Conservation (phyloP, 2,329 filamentous ascomycete genomes). For the Didymosphaeria variabile region DNA sequence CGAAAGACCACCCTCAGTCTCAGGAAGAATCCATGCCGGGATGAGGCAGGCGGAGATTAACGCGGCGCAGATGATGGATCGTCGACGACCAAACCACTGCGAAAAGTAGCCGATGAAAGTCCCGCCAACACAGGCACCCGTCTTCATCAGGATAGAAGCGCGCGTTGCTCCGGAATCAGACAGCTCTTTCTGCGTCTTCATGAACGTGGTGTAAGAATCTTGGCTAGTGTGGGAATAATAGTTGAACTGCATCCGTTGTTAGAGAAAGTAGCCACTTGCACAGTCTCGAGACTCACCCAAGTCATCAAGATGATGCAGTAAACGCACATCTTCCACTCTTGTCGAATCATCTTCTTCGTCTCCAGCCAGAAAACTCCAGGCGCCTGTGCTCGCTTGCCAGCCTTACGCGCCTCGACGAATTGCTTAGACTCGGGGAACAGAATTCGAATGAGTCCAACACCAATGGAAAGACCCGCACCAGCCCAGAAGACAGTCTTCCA, state of each 20-base stretch:
- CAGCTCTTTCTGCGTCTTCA: conserved; percentile 76
- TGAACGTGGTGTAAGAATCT: conserved; percentile 83
- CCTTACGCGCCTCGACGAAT: conserved; percentile 74
- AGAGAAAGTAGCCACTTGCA: not conserved
- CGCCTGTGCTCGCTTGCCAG: conserved; percentile 60
- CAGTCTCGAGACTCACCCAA: conserved; percentile 53
- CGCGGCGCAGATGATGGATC: conserved; percentile 70
- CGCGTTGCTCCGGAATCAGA: conserved; percentile 70
- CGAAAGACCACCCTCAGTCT: conserved; percentile 67
- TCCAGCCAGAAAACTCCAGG: conserved; percentile 71
- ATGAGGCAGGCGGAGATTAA: conserved; percentile 70
- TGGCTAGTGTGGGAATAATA: conserved; percentile 80
- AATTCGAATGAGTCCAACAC: conserved; percentile 72
- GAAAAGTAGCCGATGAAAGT: conserved; percentile 77
- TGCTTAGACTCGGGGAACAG: conserved; percentile 78
- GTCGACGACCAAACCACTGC: conserved; percentile 77
- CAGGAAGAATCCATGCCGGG: conserved; percentile 75
- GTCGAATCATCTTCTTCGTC: conserved; percentile 70
- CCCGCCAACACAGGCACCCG: conserved; percentile 77
- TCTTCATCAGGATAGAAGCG: conserved; percentile 85
- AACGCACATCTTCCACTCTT: conserved; percentile 79
- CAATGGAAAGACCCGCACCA: conserved; percentile 72
- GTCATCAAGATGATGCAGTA: conserved; percentile 84
- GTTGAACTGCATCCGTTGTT: conserved; percentile 53
- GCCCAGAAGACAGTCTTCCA: conserved; percentile 84